Evolutionary conservation across 352 stramenopile species (phyloP).

Genomic region (Phytopythium delawarense): DNA sequence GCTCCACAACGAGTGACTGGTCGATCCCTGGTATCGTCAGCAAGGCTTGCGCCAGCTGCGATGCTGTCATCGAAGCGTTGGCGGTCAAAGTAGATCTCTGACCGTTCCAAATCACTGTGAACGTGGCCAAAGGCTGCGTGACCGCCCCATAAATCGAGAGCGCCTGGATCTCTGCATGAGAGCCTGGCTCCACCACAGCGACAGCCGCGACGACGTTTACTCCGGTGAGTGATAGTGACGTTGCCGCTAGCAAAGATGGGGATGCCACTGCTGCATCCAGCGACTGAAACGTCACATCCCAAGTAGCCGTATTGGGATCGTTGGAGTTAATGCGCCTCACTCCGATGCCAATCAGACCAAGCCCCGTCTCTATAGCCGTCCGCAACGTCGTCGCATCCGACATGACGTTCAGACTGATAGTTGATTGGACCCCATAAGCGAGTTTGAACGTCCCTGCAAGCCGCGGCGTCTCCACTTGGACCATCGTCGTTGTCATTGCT

Average conservation of each 20-base stretch:
- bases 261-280: slow-evolving; percentile 17
- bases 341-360: slow-evolving; percentile 14
- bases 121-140: slow-evolving; percentile 12
- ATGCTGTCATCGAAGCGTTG: slow-evolving; percentile 25
- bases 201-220: slow-evolving; percentile 12
- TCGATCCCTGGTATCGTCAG: slow-evolving; percentile 29
- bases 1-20: slow-evolving; percentile 24
- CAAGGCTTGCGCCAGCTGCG: slow-evolving; percentile 24
- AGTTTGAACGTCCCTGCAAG: slow-evolving; percentile 45
- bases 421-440: slow-evolving; percentile 23
- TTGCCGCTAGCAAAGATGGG: slow-evolving; percentile 13
- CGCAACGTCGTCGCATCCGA: slow-evolving; percentile 16
- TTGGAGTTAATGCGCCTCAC: slow-evolving; percentile 11
- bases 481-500: slow-evolving; percentile 23
- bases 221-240: slow-evolving; percentile 15
- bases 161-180: slow-evolving; percentile 33
- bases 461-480: slow-evolving; percentile 29
- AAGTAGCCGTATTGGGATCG: slow-evolving; percentile 5
- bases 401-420: slow-evolving; percentile 24
- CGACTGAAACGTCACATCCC: slow-evolving; percentile 36
- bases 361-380: slow-evolving; percentile 19
- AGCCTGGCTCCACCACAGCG: slow-evolving; percentile 12
- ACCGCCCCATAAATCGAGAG: slow-evolving; percentile 35
- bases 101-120: slow-evolving; percentile 40
- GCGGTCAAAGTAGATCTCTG: slow-evolving; percentile 12